Conservation (phyloP, 768 basidiomycete species). For the Epithele typhae region DNA sequence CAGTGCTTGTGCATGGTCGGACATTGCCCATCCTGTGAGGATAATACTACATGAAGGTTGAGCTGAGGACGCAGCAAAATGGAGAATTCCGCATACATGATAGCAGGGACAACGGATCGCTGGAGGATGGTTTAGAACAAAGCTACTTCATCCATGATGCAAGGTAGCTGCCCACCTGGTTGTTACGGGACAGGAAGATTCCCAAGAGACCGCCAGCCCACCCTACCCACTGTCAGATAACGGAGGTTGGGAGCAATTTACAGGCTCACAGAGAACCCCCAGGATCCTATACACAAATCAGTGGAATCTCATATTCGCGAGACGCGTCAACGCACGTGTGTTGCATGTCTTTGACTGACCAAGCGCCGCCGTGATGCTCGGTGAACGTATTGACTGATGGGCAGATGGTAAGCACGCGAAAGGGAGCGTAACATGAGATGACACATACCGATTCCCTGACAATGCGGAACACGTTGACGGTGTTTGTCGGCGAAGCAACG, state of each 20-base stretch:
- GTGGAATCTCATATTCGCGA: constrained; percentile 1
- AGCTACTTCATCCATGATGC: neutral
- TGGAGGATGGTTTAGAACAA: constrained; percentile 19
- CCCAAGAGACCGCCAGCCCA: constrained; percentile 92
- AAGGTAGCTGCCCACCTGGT: constrained; percentile 62
- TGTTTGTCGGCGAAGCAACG: neutral
- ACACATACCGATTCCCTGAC: constrained; percentile 53
- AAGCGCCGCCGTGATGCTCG: constrained; percentile 74
- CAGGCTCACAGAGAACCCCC: constrained; percentile 61
- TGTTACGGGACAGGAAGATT: constrained; percentile 74
- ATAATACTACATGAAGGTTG: constrained; percentile 61
- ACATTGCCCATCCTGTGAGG: constrained; percentile 93
- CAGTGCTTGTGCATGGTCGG: constrained; percentile 79
- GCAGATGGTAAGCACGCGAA: neutral
- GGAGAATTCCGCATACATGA: constrained; percentile 53
- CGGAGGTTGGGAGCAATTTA: too few relatives aligned
- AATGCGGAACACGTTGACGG: neutral
- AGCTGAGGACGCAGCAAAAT: neutral
- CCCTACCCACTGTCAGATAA: constrained; percentile 42
- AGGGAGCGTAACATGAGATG: neutral
- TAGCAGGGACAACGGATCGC: constrained; percentile 75
- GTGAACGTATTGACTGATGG: constrained; percentile 84
- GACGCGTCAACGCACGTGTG: constrained; percentile 59
- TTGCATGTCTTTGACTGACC: constrained; percentile 94
- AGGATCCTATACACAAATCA: constrained; percentile 44